Evolutionary conservation across 441 rosid genomes (phyloP), one percentile per base, ranked within the genome.

Genomic region (Theobroma grandiflorum): DNA sequence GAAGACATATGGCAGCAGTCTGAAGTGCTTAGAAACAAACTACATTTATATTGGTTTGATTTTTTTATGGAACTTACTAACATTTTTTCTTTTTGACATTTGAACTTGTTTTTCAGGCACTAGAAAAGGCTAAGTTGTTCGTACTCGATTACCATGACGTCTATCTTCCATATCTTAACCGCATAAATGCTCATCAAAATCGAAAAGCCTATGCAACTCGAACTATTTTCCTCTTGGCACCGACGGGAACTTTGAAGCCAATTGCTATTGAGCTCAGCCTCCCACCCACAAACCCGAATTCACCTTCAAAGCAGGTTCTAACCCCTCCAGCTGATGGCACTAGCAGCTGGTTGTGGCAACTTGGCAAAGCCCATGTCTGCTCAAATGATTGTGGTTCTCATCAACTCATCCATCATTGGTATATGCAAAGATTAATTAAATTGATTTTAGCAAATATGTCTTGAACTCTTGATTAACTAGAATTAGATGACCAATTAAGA

Each of bases 191-290:
- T 63, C 18, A 58, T 43, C 59, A 37, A 18, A 47, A 35, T 4
- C 53, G 57, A 43, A 63, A 64, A 47, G 71, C 78, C 40, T 62
- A 63, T 75, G 78, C 78, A 47, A 75, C 78, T 47, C 70, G 71
- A 11, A 75, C 78, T 1, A 49, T 63, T 65, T 75, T 75, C 68
- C 42, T 75, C 71, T 63, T 75, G 59, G 63, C 71, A 3, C 35
- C 22, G 10, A 63, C n/a, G 14, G 78, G 70, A 63, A 33, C 71
- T 18, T 62, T 63, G 35, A 75, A 75, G 78, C 71, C 71, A 45
- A 47, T 75, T 75, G 78, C 78, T 31, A 63, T 75, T 47, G 78
- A 75, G 70, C 78, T 75, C 61, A 62, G 71, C 33, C 59, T 75
- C n/a, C 78, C 70, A 7, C 22, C 33, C 22, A 71, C 8, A 14